Percentiles rank a stretch among this genome's conserved stretches.
phyloP scores from a whole-genome alignment of 306 rosid species.

The Pyrus pyrifolia region DNA sequence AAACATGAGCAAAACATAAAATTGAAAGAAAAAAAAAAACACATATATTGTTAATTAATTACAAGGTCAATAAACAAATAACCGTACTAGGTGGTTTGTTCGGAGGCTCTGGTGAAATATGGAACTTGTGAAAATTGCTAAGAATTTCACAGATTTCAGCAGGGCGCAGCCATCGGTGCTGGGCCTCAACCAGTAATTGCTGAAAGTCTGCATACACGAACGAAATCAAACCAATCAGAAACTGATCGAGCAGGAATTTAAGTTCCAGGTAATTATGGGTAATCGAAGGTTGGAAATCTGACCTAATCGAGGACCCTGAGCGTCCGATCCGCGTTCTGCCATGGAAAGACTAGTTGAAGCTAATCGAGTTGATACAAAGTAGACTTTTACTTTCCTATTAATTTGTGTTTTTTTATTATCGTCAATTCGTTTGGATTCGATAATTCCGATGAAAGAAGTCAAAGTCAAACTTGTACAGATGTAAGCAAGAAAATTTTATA shows the following conservation, averaged over 20 bases:
- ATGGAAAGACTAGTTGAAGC: conserved; percentile 15
- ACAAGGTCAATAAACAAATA: neutral
- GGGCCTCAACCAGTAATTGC: conserved; percentile 69
- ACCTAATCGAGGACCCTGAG: conserved; percentile 70
- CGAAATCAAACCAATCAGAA: neutral
- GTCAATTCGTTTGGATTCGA: no score
- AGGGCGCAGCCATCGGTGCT: conserved; percentile 84
- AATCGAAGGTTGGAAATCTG: conserved; percentile 17
- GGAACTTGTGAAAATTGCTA: conserved; percentile 59
- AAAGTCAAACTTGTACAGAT: no score
- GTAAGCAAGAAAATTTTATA: no score
- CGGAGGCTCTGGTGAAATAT: conserved; percentile 72
- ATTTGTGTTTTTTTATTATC: no score
- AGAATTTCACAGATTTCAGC: conserved; percentile 98
- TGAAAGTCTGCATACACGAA: conserved; percentile 53
- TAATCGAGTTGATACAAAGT: neutral
- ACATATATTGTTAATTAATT: neutral
- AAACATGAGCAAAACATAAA: neutral
- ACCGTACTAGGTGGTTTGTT: conserved; percentile 76
- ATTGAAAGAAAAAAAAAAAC: neutral
- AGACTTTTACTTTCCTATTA: neutral
- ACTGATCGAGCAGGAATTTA: neutral
- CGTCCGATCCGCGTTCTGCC: conserved; percentile 68
- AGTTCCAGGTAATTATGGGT: neutral
- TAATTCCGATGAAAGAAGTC: no score